A percentile compares a stretch with the other conserved stretches of the same genome.
These are phyloP conservation scores for Alternaria sp. DNA, from an alignment of 2,329 filamentous ascomycete genomes.

Conservation along the genomic window DNA sequence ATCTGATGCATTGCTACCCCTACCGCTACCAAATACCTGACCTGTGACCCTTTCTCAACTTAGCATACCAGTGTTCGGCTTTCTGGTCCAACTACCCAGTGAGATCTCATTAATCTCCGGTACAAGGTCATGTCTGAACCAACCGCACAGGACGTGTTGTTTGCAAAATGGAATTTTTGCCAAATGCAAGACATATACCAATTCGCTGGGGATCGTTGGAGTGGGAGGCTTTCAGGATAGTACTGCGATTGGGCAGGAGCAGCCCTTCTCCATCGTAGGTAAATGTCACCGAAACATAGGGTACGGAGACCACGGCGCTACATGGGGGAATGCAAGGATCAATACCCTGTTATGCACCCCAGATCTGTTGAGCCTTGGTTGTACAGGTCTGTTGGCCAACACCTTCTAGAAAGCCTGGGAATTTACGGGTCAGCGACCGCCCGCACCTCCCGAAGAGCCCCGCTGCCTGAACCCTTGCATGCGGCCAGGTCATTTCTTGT, in stretches of 20 bases:
- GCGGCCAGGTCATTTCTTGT: background rate
- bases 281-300: slow-evolving; percentile 1
- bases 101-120: slow-evolving; percentile 9
- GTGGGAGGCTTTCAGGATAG: slow-evolving; percentile 1
- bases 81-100: slow-evolving; percentile 2
- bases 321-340: slow-evolving; percentile 18
- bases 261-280: background rate
- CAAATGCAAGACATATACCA: background rate
- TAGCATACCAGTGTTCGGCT: background rate
- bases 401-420: slow-evolving; percentile 8
- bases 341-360: slow-evolving; percentile 27
- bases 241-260: slow-evolving; percentile 9
- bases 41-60: slow-evolving; percentile 2
- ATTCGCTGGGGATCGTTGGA: background rate
- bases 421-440: slow-evolving; percentile 16
- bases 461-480: slow-evolving; percentile 9
- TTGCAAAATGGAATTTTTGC: background rate
- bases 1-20: slow-evolving; percentile 14
- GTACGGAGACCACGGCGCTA: slow-evolving; percentile 10
- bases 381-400: slow-evolving; percentile 10
- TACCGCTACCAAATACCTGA: slow-evolving; percentile 20
- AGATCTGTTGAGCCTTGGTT: slow-evolving; percentile 28
- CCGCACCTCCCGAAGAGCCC: slow-evolving; percentile 10
- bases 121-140: slow-evolving; percentile 1
- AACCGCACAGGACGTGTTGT: background rate